A percentile compares a stretch with the other conserved stretches of the same genome.
Conservation (phyloP, 2,329 filamentous ascomycete species). For the Zasmidium citrigriseum region DNA sequence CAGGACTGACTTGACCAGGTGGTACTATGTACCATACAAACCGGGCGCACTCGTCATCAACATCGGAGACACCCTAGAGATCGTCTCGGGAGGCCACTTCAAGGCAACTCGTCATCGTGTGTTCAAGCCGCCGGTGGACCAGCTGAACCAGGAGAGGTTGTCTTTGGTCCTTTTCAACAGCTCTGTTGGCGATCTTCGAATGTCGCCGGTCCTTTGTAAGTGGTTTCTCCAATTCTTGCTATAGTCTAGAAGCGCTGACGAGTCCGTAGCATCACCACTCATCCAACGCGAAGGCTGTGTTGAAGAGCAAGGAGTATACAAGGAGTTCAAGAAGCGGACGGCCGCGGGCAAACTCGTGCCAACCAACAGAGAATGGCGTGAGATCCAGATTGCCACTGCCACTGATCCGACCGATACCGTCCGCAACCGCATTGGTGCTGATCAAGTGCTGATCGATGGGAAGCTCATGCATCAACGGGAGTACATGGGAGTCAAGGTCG, state of each 20-base stretch:
- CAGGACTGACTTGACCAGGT: constrained; percentile 13
- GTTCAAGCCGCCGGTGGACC: constrained; percentile 47
- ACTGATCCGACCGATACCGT: constrained; percentile 39
- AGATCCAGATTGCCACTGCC: constrained; percentile 49
- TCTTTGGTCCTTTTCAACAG: constrained; percentile 43
- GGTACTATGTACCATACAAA: constrained; percentile 41
- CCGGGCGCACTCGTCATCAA: constrained; percentile 41
- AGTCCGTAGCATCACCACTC: constrained; percentile 35
- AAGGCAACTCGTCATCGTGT: constrained; percentile 53
- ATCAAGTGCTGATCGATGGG: constrained; percentile 47
- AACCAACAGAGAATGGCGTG: constrained; percentile 51
- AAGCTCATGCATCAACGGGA: constrained; percentile 51
- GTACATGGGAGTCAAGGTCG: constrained; percentile 50
- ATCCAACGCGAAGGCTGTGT: constrained; percentile 48
- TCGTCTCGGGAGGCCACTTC: constrained; percentile 41
- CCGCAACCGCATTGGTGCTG: constrained; percentile 43
- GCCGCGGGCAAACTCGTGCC: constrained; percentile 45
- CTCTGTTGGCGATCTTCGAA: constrained; percentile 46
- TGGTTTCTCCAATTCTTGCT: neutral
- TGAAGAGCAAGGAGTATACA: constrained; percentile 48
- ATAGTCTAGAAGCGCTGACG: neutral
- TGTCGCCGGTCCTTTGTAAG: constrained; percentile 41
- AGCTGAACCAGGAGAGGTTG: constrained; percentile 42
- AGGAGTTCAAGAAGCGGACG: constrained; percentile 48
- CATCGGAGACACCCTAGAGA: constrained; percentile 38